Evolutionary conservation across 2,329 filamentous ascomycete species (phyloP).

Genomic region (Dryadomyces quercus-mongolicae): DNA sequence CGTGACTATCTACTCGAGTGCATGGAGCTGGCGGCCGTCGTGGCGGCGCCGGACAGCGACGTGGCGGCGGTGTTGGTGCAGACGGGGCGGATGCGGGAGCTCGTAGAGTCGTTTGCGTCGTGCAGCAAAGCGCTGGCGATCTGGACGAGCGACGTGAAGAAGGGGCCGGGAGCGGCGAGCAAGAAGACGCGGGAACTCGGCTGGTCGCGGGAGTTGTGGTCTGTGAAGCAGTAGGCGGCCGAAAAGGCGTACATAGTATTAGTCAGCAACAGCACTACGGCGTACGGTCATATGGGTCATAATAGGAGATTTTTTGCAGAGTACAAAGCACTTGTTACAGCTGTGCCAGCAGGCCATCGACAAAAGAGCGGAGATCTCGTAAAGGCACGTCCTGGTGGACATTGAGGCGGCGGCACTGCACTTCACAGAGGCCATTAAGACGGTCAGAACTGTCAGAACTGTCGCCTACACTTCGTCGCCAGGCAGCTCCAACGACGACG

Average conservation of each 20-base stretch:
- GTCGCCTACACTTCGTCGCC: slow-evolving; percentile 45
- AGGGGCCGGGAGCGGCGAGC: slow-evolving; percentile 31
- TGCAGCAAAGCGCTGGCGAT: slow-evolving; percentile 61
- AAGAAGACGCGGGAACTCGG: slow-evolving; percentile 51
- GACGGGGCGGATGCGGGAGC: slow-evolving; percentile 58
- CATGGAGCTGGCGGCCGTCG: slow-evolving; percentile 70
- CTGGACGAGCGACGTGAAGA: slow-evolving; percentile 39
- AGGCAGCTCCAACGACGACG: slow-evolving; percentile 64
- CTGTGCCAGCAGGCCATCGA: slow-evolving; percentile 33
- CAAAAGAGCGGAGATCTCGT: slow-evolving; percentile 32
- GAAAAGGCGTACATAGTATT: background rate
- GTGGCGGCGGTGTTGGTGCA: slow-evolving; percentile 52
- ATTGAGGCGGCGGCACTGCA: slow-evolving; percentile 62
- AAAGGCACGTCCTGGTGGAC: slow-evolving; percentile 47
- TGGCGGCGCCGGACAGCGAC: slow-evolving; percentile 60
- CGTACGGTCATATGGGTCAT: background rate
- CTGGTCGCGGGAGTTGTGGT: slow-evolving; percentile 53
- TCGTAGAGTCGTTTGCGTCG: slow-evolving; percentile 64
- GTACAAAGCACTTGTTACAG: slow-evolving; percentile 25
- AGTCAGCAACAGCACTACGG: background rate
- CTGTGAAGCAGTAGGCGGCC: slow-evolving; percentile 30
- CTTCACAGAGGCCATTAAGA: slow-evolving; percentile 40
- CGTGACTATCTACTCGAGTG: slow-evolving; percentile 69
- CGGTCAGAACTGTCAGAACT: slow-evolving; percentile 7
- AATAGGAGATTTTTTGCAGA: background rate